Evolutionary conservation across 768 basidiomycete genomes (phyloP), one percentile per base, ranked within the genome.

Genomic region (Pleurotus sapidus): DNA sequence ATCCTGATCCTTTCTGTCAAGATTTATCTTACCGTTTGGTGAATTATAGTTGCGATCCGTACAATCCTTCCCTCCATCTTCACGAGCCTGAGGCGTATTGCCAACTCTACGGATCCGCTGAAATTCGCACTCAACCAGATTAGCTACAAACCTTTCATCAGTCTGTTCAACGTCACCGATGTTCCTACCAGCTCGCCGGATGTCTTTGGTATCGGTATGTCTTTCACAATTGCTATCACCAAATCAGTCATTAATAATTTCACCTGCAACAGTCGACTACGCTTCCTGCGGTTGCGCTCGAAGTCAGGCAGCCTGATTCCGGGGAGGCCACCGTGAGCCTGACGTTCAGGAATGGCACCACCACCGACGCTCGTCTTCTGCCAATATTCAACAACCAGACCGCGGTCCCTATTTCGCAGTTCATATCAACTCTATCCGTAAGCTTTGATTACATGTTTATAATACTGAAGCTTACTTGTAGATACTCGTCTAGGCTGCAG

Each of bases 61-160:
- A 69, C 81, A 0, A 68, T 86, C 60, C 63, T 80, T 8, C 78
- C 82, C 0, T 68, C 74, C 12, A 74, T 86, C 51, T 62, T 84
- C 38, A 62, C 68, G 23, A 72, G 74, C 7, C 69, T 86, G 17
- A 65, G 73, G 1, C 64, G 65, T 1, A 77, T 86, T 63, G 70
- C 71, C 6, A 74, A 78, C 57, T 46, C 63, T 4, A 70, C 71
- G 8, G 72, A 78, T 58, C 73, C 77, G 0, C 62, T 81, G 57
- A 77, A 79, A 61, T 57, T 86, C 55, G 66, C 67, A 53, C 73
- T 79, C 60, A 72, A 75, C n/a, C 78, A 76, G 17, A 72, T 78
- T 50, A 73, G 81, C 9, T 85, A 84, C 70, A 84, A 84, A 68
- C 84, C 83, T 0, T 80, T 84, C 65, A 46, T 83, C 42, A 80